phyloP scores from a whole-genome alignment of 2,329 filamentous ascomycete genomes.

The Aspergillus carbonarius region DNA sequence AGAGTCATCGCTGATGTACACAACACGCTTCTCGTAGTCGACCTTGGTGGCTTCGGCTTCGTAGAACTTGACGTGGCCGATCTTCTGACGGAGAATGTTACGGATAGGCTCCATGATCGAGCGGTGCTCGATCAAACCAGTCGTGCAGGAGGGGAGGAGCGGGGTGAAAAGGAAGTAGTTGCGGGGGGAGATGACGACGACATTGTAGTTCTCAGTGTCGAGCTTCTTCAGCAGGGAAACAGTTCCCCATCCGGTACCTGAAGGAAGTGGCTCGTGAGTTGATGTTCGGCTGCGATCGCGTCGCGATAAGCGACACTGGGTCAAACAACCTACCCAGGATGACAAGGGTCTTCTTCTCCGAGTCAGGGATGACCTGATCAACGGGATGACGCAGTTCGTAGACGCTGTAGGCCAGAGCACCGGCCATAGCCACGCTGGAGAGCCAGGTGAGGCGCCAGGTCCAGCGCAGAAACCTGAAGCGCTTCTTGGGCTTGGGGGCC shows the following conservation, averaged over 20 bases:
- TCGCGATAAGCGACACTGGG: not conserved
- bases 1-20: conserved; percentile 88
- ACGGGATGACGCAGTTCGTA: conserved; percentile 78
- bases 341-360: conserved; percentile 93
- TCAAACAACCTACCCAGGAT: conserved; percentile 69
- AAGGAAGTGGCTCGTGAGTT: not conserved
- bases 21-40: conserved; percentile 83
- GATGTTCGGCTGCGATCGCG: not conserved
- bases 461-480: conserved; percentile 73
- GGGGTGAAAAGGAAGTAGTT: conserved; percentile 99
- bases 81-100: conserved; percentile 93
- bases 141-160: conserved; percentile 94
- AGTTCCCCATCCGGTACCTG: conserved; percentile 94
- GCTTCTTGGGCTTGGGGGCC: conserved; percentile 50
- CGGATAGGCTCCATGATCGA: conserved; percentile 99
- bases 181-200: conserved; percentile 93
- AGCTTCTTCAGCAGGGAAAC: conserved; percentile 97
- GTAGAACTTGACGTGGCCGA: conserved; percentile 90
- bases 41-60: conserved; percentile 96
- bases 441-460: conserved; percentile 81
- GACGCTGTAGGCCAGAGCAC: conserved; percentile 75
- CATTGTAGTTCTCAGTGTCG: conserved; percentile 98
- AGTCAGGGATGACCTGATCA: conserved; percentile 76
- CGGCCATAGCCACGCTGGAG: conserved; percentile 66
- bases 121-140: conserved; percentile 95